Evolutionary conservation across 805 yeast species (phyloP), one percentile per base, ranked within the genome.

Genomic region (Metschnikowia colocasiae): DNA sequence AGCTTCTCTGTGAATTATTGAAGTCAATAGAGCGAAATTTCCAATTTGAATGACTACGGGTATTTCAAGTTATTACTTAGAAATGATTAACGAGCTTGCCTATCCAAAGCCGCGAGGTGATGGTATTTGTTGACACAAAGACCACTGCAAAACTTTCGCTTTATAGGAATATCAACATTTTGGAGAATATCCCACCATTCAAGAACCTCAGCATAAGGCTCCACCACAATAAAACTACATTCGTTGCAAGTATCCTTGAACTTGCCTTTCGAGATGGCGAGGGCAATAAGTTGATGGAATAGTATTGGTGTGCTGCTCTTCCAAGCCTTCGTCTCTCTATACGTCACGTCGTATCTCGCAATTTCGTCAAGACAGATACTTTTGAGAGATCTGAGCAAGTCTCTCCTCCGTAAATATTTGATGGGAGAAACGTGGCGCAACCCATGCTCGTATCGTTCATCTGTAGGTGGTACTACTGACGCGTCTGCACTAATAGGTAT

Each of bases 171-270:
- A 30, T 68, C 59, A 31, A 63, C 68, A 47, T 81, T 75, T 32
- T 69, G 74, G 42, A 76, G 68, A 40, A 80, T 68, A 54, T 82
- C 82, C 87, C 87, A 82, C 86, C 86, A 82, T 58, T 82, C 87
- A 50, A 75, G 58, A 1, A 76, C 71, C 54, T 81, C 83, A 0
- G 85, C 86, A 12, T 73, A 69, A 2, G 83, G 78, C 46, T 80
- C 82, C 6, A 80, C 74, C 3, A 76, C 67, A n/a, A 73, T 65
- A 3, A 61, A 48, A 6, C 68, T 61, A 59, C 87, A 82, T 35
- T 68, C 65, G 3, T 80, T 75, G 58, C 87, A 82, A 0, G 71
- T 64, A 49, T 80, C 83, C 13, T 74, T 73, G 54, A 73, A 70
- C 45, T 64, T 63, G 0, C 76, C 85, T 52, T 74, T 75, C 25